These are phyloP conservation scores for Saccharomyces hybrid DNA, from an alignment of 1,139 yeast species.

Conservation along the genomic window DNA sequence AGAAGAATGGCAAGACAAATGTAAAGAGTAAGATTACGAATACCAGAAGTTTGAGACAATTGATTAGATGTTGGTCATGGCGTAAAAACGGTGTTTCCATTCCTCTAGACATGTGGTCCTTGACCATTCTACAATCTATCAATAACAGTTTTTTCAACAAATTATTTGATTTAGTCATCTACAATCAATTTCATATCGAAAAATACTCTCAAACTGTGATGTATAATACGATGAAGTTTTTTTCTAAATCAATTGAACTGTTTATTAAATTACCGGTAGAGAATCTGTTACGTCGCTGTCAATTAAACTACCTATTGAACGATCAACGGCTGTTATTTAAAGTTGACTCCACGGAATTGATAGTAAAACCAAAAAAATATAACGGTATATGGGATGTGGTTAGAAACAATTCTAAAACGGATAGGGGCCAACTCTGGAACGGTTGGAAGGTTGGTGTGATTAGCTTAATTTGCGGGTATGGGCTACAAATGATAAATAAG, in stretches of 20 bases:
- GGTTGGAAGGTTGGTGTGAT: conserved; percentile 89
- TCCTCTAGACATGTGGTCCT: conserved; percentile 22
- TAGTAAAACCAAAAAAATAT: conserved; percentile 48
- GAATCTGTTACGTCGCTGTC: conserved; percentile 77
- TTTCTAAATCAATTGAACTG: conserved; percentile 57
- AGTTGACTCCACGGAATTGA: conserved; percentile 36
- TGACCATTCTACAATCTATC: conserved; percentile 48
- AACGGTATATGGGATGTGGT: conserved; percentile 45
- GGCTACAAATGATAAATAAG: conserved; percentile 56
- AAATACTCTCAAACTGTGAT: conserved; percentile 56
- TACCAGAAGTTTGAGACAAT: conserved; percentile 33
- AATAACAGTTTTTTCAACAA: conserved; percentile 43
- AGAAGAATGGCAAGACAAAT: background rate
- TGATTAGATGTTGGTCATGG: conserved; percentile 35
- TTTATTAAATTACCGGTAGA: conserved; percentile 80
- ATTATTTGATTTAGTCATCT: conserved; percentile 66
- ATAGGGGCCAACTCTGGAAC: conserved; percentile 54
- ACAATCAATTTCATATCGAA: conserved; percentile 61
- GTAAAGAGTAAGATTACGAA: conserved; percentile 4
- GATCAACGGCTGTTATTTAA: conserved; percentile 25
- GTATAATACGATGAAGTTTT: conserved; percentile 46
- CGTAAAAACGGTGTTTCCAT: conserved; percentile 30
- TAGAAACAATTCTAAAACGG: conserved; percentile 35
- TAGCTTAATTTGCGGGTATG: conserved; percentile 79
- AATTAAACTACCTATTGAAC: conserved; percentile 49